phyloP scores from a whole-genome alignment of 345 rosid species.

The Corymbia maculata region DNA sequence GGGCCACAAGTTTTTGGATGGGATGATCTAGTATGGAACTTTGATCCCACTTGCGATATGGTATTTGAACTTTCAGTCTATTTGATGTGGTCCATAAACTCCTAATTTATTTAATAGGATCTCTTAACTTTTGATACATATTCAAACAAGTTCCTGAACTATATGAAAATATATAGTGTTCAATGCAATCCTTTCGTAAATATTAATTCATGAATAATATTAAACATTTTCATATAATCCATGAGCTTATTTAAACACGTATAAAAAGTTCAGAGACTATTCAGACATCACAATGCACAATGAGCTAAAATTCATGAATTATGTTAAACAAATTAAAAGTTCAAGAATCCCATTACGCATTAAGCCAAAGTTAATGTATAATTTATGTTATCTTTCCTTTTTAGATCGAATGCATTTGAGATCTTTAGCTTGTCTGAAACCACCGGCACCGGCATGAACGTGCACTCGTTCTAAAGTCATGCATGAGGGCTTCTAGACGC shows the following conservation, averaged over 20 bases:
- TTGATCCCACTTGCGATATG: fast-evolving
- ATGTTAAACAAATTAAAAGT: not conserved
- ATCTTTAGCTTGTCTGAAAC: not conserved
- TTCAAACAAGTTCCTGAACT: fast-evolving
- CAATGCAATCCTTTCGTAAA: too few species aligned
- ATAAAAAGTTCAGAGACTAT: fast-evolving
- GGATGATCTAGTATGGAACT: not conserved
- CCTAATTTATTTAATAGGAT: too few species aligned
- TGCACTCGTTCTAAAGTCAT: not conserved
- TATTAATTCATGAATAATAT: fast-evolving
- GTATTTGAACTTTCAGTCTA: too few species aligned
- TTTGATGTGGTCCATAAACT: fast-evolving
- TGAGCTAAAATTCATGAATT: fast-evolving
- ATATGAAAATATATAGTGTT: too few species aligned
- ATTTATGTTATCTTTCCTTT: not conserved
- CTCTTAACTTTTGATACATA: fast-evolving
- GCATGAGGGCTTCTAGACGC: not conserved
- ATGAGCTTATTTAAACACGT: fast-evolving
- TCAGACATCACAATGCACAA: fast-evolving
- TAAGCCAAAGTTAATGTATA: fast-evolving
- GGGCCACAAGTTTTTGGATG: not conserved
- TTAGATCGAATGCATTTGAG: not conserved
- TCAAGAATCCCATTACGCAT: fast-evolving
- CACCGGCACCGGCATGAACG: not conserved
- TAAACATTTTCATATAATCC: too few species aligned